A percentile compares a stretch with the other conserved stretches of the same genome.
phyloP scores from a whole-genome alignment of 1,284 basidiomycete genomes.

The Fistulinella staudtii region DNA sequence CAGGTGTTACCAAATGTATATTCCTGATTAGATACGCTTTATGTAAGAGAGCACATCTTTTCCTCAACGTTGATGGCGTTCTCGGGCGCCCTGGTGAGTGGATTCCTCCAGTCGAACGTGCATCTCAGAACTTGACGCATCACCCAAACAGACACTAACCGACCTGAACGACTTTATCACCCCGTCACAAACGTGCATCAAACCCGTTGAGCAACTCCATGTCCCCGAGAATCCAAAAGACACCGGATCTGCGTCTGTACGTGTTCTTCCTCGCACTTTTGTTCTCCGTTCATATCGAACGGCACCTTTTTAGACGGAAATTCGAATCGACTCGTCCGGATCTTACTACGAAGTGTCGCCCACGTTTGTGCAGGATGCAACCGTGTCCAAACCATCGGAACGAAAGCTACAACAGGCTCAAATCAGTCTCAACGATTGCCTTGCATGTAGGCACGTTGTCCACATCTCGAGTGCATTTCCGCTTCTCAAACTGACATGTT shows the following conservation, averaged over 20 bases:
- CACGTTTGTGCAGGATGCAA: slow-evolving; percentile 21
- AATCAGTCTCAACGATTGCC: slow-evolving; percentile 93
- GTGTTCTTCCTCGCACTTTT: slow-evolving; percentile 17
- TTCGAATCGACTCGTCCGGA: slow-evolving; percentile 78
- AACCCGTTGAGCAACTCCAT: slow-evolving; percentile 79
- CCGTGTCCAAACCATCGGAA: slow-evolving; percentile 24
- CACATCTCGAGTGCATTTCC: neutral
- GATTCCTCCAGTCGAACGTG: neutral
- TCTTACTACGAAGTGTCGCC: slow-evolving; percentile 72
- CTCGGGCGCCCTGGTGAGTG: slow-evolving; percentile 81
- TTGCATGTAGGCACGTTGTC: slow-evolving; percentile 74
- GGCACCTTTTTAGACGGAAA: slow-evolving; percentile 71
- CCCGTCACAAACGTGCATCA: slow-evolving; percentile 97
- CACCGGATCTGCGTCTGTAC: slow-evolving; percentile 57
- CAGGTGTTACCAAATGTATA: too few relatives aligned
- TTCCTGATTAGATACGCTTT: too few relatives aligned
- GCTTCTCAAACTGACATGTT: slow-evolving; percentile 6
- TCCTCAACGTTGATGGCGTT: slow-evolving; percentile 63
- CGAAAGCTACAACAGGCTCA: slow-evolving; percentile 87
- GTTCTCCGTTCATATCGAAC: slow-evolving; percentile 4
- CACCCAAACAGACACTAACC: slow-evolving; percentile 66
- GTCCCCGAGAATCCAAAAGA: slow-evolving; percentile 40
- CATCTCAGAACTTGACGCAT: neutral
- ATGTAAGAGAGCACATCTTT: neutral
- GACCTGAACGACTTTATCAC: slow-evolving; percentile 99